A percentile compares a stretch with the other conserved stretches of the same genome.
phyloP scores from a whole-genome alignment of 2,329 filamentous ascomycete species.

The Claviceps sorghi region DNA sequence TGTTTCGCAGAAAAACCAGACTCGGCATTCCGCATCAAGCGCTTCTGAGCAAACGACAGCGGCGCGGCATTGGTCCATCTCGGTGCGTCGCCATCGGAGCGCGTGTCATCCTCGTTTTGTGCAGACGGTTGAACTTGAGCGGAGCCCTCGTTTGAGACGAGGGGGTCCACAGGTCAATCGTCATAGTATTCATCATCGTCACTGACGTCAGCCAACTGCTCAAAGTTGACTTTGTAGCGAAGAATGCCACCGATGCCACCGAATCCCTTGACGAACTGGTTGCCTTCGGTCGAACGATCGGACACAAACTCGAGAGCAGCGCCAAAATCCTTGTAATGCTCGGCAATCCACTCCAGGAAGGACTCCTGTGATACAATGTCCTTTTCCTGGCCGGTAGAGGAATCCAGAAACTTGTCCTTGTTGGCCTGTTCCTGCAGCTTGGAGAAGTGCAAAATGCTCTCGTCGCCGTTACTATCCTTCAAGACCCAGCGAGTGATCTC shows the following conservation, averaged over 20 bases:
- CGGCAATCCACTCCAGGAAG: constrained; percentile 98
- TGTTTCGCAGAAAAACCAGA: constrained; percentile 28
- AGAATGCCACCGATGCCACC: constrained; percentile 95
- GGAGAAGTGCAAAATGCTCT: constrained; percentile 72
- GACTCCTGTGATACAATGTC: constrained; percentile 75
- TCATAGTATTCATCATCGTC: constrained; percentile 92
- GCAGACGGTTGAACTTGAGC: constrained; percentile 44
- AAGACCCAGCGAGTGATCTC: constrained; percentile 86
- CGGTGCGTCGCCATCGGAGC: constrained; percentile 25
- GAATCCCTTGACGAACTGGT: constrained; percentile 99
- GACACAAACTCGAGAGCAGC: constrained; percentile 93
- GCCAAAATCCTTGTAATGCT: constrained; percentile 97
- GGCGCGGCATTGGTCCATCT: constrained; percentile 30
- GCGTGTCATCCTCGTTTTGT: constrained; percentile 27
- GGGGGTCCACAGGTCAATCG: constrained; percentile 82
- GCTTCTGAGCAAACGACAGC: constrained; percentile 30
- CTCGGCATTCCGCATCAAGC: constrained; percentile 32
- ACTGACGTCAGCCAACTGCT: constrained; percentile 88
- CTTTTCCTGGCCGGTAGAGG: constrained; percentile 93
- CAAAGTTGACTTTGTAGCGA: constrained; percentile 99
- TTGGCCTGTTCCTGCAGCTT: constrained; percentile 59
- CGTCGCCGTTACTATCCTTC: constrained; percentile 59
- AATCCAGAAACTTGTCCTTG: constrained; percentile 84
- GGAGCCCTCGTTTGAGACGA: constrained; percentile 75
- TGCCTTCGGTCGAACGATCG: constrained; percentile 92